A percentile compares a stretch with the other conserved stretches of the same genome.
These are phyloP conservation scores for Chiua virens DNA, from an alignment of 768 basidiomycete genomes.

Conservation along the genomic window DNA sequence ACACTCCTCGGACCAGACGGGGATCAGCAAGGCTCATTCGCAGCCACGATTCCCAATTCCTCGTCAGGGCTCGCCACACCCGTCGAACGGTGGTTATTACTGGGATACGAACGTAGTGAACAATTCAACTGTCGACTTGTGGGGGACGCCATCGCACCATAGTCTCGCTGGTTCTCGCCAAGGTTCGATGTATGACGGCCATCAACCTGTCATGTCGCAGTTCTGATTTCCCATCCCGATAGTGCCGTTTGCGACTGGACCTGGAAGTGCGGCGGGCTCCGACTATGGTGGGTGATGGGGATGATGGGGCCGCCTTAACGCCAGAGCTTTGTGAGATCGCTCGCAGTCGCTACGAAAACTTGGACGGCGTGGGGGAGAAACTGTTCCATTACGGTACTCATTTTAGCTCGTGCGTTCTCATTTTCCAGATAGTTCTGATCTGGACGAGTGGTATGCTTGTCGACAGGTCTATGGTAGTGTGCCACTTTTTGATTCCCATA, in stretches of 20 bases:
- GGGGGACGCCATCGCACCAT: slow-evolving; percentile 39
- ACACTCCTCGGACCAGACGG: slow-evolving; percentile 82
- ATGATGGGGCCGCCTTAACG: slow-evolving; percentile 57
- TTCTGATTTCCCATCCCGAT: slow-evolving; percentile 61
- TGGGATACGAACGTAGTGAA: slow-evolving; percentile 76
- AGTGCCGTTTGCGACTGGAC: slow-evolving; percentile 66
- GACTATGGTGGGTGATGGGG: slow-evolving; percentile 61
- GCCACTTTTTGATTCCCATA: no score
- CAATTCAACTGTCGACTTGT: slow-evolving; percentile 60
- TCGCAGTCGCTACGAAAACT: no score
- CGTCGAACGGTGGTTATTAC: slow-evolving; percentile 84
- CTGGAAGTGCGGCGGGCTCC: slow-evolving; percentile 69
- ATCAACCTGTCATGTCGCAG: slow-evolving; percentile 44
- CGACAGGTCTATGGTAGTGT: no score
- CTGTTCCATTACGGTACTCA: no score
- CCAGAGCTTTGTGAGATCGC: no score
- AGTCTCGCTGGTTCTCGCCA: slow-evolving; percentile 48
- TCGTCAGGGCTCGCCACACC: slow-evolving; percentile 63
- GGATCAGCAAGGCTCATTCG: slow-evolving; percentile 64
- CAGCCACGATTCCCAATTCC: slow-evolving; percentile 54
- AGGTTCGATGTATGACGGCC: slow-evolving; percentile 43
- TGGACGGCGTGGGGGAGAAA: no score
- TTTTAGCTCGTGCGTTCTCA: no score
- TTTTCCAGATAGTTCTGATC: no score
- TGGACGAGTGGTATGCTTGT: no score